Conservation (phyloP, 257 asterid genomes). For the Fraxinus excelsior region DNA sequence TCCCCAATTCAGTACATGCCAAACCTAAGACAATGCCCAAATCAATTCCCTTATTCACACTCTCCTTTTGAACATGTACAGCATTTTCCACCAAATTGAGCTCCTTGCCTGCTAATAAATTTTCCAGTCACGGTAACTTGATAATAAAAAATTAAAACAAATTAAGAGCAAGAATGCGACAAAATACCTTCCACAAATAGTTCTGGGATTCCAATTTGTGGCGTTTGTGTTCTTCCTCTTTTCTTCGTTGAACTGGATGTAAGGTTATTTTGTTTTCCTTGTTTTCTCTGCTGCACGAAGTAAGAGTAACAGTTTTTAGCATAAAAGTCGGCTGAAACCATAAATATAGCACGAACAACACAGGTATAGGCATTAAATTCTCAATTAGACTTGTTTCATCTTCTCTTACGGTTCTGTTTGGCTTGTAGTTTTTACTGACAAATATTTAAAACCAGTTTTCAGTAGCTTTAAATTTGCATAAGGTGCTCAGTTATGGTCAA, state of each 20-base stretch:
- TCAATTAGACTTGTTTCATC: background rate
- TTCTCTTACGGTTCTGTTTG: background rate
- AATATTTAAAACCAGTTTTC: background rate
- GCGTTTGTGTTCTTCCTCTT: conserved; percentile 25
- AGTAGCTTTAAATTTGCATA: background rate
- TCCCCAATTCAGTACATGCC: conserved; percentile 51
- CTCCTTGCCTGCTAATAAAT: conserved; percentile 48
- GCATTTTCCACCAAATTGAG: conserved; percentile 33
- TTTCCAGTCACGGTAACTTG: conserved; percentile 24
- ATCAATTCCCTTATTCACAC: conserved; percentile 28
- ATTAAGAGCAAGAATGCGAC: background rate
- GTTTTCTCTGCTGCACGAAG: conserved; percentile 52
- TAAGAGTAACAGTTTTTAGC: conserved; percentile 12
- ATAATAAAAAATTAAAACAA: background rate
- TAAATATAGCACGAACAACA: background rate
- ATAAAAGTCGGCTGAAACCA: background rate
- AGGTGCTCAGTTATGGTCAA: background rate
- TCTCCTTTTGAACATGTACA: conserved; percentile 37
- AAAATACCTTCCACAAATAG: conserved; percentile 35
- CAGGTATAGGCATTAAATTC: background rate
- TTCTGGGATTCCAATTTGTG: conserved; percentile 26
- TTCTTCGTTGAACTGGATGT: conserved; percentile 31
- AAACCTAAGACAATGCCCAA: conserved; percentile 56
- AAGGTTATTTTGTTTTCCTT: conserved; percentile 28
- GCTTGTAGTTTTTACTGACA: background rate